Base-by-base conservation (phyloP, 495 filamentous ascomycete genomes). In the Neurospora sp. region DNA sequence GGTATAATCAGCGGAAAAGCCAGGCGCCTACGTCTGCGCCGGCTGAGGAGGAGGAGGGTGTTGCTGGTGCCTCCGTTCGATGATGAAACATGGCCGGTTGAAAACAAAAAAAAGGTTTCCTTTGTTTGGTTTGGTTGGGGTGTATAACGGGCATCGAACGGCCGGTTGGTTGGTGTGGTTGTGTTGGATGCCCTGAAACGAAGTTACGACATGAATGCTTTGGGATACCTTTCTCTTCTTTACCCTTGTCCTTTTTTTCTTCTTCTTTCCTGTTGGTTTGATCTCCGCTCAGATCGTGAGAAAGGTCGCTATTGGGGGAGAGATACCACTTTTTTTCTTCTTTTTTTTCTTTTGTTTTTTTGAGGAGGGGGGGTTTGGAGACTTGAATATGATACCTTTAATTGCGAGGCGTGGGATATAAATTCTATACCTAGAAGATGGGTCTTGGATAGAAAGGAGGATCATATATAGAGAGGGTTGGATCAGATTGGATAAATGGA, bases 1-100 rank as follows among this genome's bases (percentile, higher is more conserved):
- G 79, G 1, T 84, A 83, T 72, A 74, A 79, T 3, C 41, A 80
- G 40, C 68, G 77, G 77, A 39, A 79, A 78, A 68, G 9, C 42
- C 22, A 71, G 42, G 72, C 46, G 44, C 68, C 39, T 20, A 31
- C 20, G 53, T 16, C 44, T 53, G 46, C 46, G 20, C 46, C 70
- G 39, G 71, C 70, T 14, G 40, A 61, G 16, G 42, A 46, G 10
- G 68, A 70, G 38, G 40, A 40, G 40, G 73, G 38, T 53, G 20
- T 31, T 14, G 53, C 12, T 20, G 53, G 53, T 31, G 12, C 53
- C 1, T 61, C 22, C 22, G 53, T 5, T 31, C 53, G 6, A 61
- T 31, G 22, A 59, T 11, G 22, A 31, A 53, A 27, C 46, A 53
- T 27, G 46, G 46, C 46, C 11, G 22, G 11, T 2, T 14, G 22